phyloP scores from a whole-genome alignment of 306 rosid genomes.

The Aeschynomene evenia region DNA sequence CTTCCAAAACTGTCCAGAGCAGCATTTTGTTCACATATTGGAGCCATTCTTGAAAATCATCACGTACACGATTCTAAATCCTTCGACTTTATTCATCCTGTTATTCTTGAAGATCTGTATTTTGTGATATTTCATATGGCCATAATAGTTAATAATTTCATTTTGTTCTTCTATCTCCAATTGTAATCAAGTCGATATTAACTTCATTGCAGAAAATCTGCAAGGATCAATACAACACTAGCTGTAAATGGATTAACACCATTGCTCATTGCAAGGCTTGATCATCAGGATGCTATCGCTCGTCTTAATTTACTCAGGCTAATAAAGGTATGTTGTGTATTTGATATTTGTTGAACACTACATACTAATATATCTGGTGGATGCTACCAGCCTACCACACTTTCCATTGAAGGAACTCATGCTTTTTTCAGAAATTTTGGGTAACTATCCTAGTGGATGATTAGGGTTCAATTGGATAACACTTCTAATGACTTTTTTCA shows the following conservation, averaged over 20 bases:
- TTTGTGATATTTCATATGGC: background rate
- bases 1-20: slow-evolving; percentile 96
- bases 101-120: background rate
- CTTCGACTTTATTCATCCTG: slow-evolving; percentile 13
- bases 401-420: background rate
- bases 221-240: slow-evolving; percentile 90
- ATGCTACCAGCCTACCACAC: slow-evolving; percentile 10
- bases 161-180: background rate
- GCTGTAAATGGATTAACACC: slow-evolving; percentile 96
- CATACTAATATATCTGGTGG: slow-evolving; percentile 15
- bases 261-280: slow-evolving; percentile 89
- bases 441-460: background rate
- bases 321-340: slow-evolving; percentile 68
- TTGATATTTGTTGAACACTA: slow-evolving; percentile 10
- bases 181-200: background rate
- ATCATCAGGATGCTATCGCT: slow-evolving; percentile 98
- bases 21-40: slow-evolving; percentile 89
- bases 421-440: background rate
- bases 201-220: slow-evolving; percentile 77
- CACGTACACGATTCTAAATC: slow-evolving; percentile 57
- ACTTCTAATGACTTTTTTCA: too few relatives aligned
- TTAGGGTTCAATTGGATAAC: too few relatives aligned
- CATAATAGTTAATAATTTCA: background rate
- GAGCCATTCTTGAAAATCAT: slow-evolving; percentile 98
- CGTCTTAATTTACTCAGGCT: slow-evolving; percentile 97